Percentiles rank a stretch among this genome's conserved stretches.
Conservation (phyloP, 495 filamentous ascomycete species). For the Penicillium subrubescens region DNA sequence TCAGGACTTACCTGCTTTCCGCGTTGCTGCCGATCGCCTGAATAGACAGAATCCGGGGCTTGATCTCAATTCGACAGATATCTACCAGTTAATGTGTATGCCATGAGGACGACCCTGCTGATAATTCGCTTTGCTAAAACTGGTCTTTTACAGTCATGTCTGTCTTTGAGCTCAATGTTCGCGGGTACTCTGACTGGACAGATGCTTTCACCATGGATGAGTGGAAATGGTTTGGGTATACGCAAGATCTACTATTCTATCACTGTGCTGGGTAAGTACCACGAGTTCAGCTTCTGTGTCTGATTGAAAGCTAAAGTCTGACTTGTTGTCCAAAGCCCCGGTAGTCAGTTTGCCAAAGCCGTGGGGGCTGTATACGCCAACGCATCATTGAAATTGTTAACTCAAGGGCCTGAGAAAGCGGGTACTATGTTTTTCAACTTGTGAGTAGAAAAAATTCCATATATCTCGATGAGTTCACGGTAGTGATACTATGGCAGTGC, state of each 20-base stretch:
- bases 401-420: constrained; percentile 42
- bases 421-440: constrained; percentile 56
- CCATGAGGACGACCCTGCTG: neutral
- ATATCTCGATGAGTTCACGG: neutral
- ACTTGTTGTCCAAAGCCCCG: constrained; percentile 34
- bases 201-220: constrained; percentile 54
- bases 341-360: constrained; percentile 36
- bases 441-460: constrained; percentile 29
- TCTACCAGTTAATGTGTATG: constrained; percentile 28
- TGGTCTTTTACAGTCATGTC: constrained; percentile 35
- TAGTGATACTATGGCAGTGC: constrained; percentile 31
- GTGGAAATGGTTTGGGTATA: constrained; percentile 55
- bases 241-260: constrained; percentile 54
- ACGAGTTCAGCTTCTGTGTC: neutral
- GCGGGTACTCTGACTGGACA: constrained; percentile 52
- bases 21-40: constrained; percentile 27
- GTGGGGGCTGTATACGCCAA: constrained; percentile 59
- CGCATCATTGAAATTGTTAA: constrained; percentile 49
- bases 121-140: neutral
- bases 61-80: constrained; percentile 20
- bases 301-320: neutral
- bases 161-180: constrained; percentile 55
- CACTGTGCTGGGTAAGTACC: constrained; percentile 49
- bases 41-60: constrained; percentile 29
- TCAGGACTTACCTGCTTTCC: constrained; percentile 14